Base-by-base conservation (phyloP, 2,329 filamentous ascomycete genomes). In the Cordyceps militaris region DNA sequence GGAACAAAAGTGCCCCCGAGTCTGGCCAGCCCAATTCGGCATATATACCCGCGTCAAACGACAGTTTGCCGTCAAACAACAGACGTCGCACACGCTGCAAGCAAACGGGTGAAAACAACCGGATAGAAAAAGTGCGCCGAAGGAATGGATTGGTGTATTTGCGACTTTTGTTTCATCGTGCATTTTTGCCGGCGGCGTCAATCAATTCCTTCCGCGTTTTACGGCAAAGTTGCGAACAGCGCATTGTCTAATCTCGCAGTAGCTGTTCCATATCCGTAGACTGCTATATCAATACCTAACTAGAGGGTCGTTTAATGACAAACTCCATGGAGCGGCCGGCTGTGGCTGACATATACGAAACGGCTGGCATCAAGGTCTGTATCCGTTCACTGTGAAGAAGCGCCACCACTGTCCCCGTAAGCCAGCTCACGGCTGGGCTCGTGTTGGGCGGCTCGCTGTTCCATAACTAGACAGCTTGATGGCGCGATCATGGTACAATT, bases 21-120 rank as follows among this genome's bases (percentile, higher is more conserved):
- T 23, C 38, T 30, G 34, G 16, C 4, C 13, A 30, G 24, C 49
- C 49, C 36, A 42, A 32, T 43, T 36, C 24, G 24, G 23, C 14
- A 43, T 43, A 2, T 14, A 34, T n/a, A 9, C 30, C 40, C 28
- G 50, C 19, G 6, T 30, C 38, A 23, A 1, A 28, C 26, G 34
- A 24, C 40, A 28, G 40, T 54, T 54, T 54, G 51, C 40, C 28
- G 38, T 54, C 51, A 53, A 53, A 53, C 50, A 43, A 14, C 14
- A 21, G 34, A 11, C 26, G 50, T 53, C 8, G 36, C 36, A 5
- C 24, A 43, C 36, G 50, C n/a, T 23, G 1, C 21, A 34, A 26
- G 51, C 51, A 54, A 54, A 46, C 51, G 26, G 28, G 26, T 3
- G 30, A 9, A 42, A 5, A 21, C n/a, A 42, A 8, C 14, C 2